Evolutionary conservation across 1,284 basidiomycete species (phyloP), one percentile per base, ranked within the genome.

Genomic region (Cryptococcus hybrid): DNA sequence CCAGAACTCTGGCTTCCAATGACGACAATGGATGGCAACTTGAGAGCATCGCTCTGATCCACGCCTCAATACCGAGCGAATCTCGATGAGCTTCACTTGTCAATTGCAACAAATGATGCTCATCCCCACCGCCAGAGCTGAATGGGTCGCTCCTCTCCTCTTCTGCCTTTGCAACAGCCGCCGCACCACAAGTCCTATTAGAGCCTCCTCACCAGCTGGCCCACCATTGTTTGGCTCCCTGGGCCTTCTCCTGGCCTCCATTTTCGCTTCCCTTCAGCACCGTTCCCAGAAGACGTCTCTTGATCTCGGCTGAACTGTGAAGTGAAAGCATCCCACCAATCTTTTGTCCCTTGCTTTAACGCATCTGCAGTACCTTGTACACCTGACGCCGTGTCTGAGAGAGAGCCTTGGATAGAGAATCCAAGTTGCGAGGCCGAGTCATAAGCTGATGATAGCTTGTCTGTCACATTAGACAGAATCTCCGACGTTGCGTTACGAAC

Each of bases 1-100:
- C 95, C 95, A 3, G 91, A 94, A 75, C 92, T 96, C 80, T 99
- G 95, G 70, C 92, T 95, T 11, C 95, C 95, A 63, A 99, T 92
- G 51, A 99, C 96, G 40, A 99, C 95, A 60, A 99, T 98, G 63
- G 91, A 94, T 0, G 95, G 95, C 11, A 99, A 80, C 65, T 93
- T 95, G 68, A 99, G 83, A 13, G 88, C 85, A 64, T 95, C 92
- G 64, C 89, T 93, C 77, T 98, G 92, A 77, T 98, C 96, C 56
- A 98, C 94, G 64, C 89, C 89, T 44, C 45, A 99, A 82, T 82
- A 99, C 94, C 60, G 84, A 89, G 59, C 96, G 82, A 66, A 99
- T 96, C 78, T 96, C 93, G 70, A 99, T 99, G 55, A 99, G 85
- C 75, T 96, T 98, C 18, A 73, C 85, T 84, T 0, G 96, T 99